Conservation (phyloP, 352 stramenopile genomes). For the Phytophthora capsici region DNA sequence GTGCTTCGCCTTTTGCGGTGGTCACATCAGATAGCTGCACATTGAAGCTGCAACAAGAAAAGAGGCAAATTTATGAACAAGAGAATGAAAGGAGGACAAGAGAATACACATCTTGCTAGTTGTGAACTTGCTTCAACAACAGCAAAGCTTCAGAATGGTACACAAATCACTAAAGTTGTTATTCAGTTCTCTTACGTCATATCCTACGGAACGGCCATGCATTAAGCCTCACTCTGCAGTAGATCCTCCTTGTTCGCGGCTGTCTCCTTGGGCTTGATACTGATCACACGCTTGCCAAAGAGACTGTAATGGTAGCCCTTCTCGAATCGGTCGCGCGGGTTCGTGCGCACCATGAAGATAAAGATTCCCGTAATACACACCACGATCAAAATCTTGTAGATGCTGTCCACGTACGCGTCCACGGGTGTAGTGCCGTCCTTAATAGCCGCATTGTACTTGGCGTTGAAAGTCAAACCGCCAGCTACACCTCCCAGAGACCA, state of each 20-base stretch:
- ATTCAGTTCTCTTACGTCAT: not conserved
- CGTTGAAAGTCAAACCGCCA: constrained; percentile 77
- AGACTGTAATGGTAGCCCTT: constrained; percentile 75
- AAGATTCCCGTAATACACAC: constrained; percentile 65
- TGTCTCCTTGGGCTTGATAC: constrained; percentile 59
- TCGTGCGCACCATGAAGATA: constrained; percentile 78
- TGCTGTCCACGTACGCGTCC: constrained; percentile 74
- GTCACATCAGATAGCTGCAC: not conserved
- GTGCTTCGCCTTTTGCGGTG: constrained; percentile 2
- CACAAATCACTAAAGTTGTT: constrained; percentile 9
- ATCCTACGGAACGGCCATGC: not conserved
- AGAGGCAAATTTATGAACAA: not conserved
- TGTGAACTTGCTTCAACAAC: constrained; percentile 6
- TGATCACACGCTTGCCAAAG: constrained; percentile 66
- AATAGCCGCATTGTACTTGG: constrained; percentile 50
- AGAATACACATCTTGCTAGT: constrained; percentile 1
- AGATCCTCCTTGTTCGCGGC: constrained; percentile 31
- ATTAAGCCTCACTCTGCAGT: constrained; percentile 28
- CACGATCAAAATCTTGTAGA: constrained; percentile 78
- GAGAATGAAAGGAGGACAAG: constrained; percentile 20
- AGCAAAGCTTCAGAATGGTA: constrained; percentile 6
- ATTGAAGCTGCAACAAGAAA: constrained; percentile 16
- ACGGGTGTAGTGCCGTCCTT: constrained; percentile 38
- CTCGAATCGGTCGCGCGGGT: constrained; percentile 71
- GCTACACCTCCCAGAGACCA: constrained; percentile 78